Base-by-base conservation (phyloP, 495 filamentous ascomycete genomes). In the Rusavskia elegans region DNA sequence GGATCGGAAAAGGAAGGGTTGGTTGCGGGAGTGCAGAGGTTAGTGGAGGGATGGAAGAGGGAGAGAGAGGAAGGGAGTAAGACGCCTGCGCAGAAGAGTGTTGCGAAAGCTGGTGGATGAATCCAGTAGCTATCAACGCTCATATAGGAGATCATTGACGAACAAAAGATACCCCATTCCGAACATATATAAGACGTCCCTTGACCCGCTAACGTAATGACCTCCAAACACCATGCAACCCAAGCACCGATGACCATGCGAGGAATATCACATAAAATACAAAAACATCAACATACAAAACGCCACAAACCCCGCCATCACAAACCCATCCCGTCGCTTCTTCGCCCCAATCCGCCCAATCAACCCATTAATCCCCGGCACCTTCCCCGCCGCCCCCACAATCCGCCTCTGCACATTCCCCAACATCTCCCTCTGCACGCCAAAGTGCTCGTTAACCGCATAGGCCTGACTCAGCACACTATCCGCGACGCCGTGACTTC, bases 381-480 rank as follows among this genome's bases (percentile, higher is more conserved):
- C 82, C 62, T 90, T 82, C 60, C 85, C 84, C 44, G 89, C 92
- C 30, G 87, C 90, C 5, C 81, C 77, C 11, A 87, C 85, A 63
- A 97, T 95, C 55, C 90, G 73, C 52, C 90, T 68, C 63, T 95
- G 90, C 51, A 99, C 87, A 64, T 76, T 89, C 48, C 79, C 75
- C 29, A 99, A 68, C 40, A 79, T 85, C 72, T 95, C 89, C 25
- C 89, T 71, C 74, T 99, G 93, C 45, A 85, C 54, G 14, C 78
- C 78, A 64, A 99, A 97, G 59, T 74, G 84, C 71, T 96, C 87
- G 64, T 94, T 92, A 51, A 96, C 88, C 20, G 90, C 89, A 70
- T 99, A 97, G 25, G 92, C 92, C 74, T 96, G 93, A 66, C 84
- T 90, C 53, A 99, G 71, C 40, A 99, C 89, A 51, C 80, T 82